These are phyloP conservation scores for Sphaerostilbella broomeana DNA, from an alignment of 2,329 filamentous ascomycete species.

Conservation along the genomic window DNA sequence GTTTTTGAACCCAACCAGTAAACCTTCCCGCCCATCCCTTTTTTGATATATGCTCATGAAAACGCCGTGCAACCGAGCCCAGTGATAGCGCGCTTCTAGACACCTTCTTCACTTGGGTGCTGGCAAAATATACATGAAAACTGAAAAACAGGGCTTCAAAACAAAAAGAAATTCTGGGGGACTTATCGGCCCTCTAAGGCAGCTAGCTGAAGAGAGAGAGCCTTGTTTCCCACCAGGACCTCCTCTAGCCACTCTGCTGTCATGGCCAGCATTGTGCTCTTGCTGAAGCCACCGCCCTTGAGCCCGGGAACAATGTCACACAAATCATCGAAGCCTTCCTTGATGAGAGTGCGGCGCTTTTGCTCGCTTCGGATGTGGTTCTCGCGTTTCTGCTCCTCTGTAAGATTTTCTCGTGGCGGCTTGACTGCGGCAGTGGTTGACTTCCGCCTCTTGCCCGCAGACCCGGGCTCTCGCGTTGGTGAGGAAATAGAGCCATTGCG, in stretches of 20 bases:
- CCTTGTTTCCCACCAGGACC: constrained; percentile 61
- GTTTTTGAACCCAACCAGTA: not conserved
- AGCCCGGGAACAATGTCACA: constrained; percentile 69
- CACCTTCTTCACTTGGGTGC: not conserved
- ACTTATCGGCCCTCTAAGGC: constrained; percentile 23
- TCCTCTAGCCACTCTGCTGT: constrained; percentile 73
- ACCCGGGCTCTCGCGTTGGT: constrained; percentile 21
- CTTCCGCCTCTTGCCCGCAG: constrained; percentile 43
- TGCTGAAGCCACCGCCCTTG: constrained; percentile 69
- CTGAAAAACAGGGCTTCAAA: not conserved
- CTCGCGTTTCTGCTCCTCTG: constrained; percentile 72
- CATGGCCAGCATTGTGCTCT: constrained; percentile 71
- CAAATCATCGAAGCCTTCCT: constrained; percentile 77
- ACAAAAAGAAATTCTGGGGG: too few species aligned
- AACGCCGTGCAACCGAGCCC: not conserved
- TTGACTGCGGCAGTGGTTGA: constrained; percentile 39
- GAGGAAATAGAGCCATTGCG: constrained; percentile 26
- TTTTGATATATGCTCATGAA: not conserved
- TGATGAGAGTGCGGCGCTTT: constrained; percentile 75
- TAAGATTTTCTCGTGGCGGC: constrained; percentile 60
- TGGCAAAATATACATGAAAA: not conserved
- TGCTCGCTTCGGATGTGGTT: constrained; percentile 88
- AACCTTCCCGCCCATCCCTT: not conserved
- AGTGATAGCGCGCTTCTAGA: not conserved
- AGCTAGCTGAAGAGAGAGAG: constrained; percentile 48